Evolutionary conservation across 768 basidiomycete genomes (phyloP).

Genomic region (Hirschioporus abietinus): DNA sequence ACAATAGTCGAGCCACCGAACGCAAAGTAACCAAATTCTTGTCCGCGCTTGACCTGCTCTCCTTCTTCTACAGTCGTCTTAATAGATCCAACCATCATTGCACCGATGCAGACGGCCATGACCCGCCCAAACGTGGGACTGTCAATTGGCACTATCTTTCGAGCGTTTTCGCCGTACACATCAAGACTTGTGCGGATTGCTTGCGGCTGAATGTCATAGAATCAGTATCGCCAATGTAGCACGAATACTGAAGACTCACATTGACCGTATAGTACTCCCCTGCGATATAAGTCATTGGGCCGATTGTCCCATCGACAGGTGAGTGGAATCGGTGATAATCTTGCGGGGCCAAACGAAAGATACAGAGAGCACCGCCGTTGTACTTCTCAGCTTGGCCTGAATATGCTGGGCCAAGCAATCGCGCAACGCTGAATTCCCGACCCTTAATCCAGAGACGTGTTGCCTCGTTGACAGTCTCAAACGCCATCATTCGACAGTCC

Average conservation of each 20-base stretch:
- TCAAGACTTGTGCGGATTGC: slow-evolving; percentile 87
- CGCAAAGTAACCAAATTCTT: slow-evolving; percentile 93
- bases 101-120: slow-evolving; percentile 88
- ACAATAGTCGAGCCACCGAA: slow-evolving; percentile 97
- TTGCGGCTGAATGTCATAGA: slow-evolving; percentile 56
- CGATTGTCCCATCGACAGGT: slow-evolving; percentile 81
- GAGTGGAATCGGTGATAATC: slow-evolving; percentile 95
- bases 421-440: slow-evolving; percentile 79
- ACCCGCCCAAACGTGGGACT: slow-evolving; percentile 86
- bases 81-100: slow-evolving; percentile 96
- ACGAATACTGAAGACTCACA: slow-evolving; percentile 35
- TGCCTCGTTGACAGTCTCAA: slow-evolving; percentile 80
- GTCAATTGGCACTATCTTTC: slow-evolving; percentile 91
- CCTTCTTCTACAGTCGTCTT: slow-evolving; percentile 83
- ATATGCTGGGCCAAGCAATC: slow-evolving; percentile 77
- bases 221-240: background rate
- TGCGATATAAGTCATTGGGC: slow-evolving; percentile 72
- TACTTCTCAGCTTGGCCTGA: slow-evolving; percentile 65
- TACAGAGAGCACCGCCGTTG: slow-evolving; percentile 75
- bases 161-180: slow-evolving; percentile 90
- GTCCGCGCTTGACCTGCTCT: slow-evolving; percentile 69
- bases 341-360: slow-evolving; percentile 89
- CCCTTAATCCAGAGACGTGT: slow-evolving; percentile 97
- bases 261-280: slow-evolving; percentile 98
- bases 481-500: slow-evolving; percentile 95